phyloP scores from a whole-genome alignment of 768 basidiomycete species.

The Tylopilus balloui region DNA sequence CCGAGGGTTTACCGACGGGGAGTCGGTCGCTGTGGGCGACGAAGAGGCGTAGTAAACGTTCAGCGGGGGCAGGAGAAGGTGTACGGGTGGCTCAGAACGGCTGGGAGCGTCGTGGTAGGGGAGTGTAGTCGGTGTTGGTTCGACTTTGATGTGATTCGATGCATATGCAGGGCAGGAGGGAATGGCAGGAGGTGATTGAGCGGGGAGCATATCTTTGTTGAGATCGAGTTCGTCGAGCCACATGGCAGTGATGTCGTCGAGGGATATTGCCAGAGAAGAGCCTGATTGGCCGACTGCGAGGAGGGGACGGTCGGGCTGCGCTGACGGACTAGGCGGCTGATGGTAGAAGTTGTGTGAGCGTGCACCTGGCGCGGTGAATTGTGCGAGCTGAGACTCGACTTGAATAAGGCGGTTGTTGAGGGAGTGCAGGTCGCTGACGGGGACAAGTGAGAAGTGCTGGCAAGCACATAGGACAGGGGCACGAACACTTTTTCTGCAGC shows the following conservation, averaged over 20 bases:
- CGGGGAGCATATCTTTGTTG: slow-evolving; percentile 23
- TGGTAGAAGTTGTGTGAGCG: slow-evolving; percentile 20
- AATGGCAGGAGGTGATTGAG: slow-evolving; percentile 14
- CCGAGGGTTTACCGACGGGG: slow-evolving; percentile 35
- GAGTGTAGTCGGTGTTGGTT: slow-evolving; percentile 29
- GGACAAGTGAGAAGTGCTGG: background rate
- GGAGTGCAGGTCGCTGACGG: slow-evolving; percentile 67
- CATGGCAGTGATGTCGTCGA: slow-evolving; percentile 54
- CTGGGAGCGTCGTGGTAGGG: slow-evolving; percentile 17
- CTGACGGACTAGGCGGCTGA: slow-evolving; percentile 11
- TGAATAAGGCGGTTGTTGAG: slow-evolving; percentile 75
- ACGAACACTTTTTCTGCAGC: slow-evolving; percentile 82
- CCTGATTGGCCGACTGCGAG: slow-evolving; percentile 37
- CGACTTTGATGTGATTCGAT: slow-evolving; percentile 31
- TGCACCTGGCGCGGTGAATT: slow-evolving; percentile 37
- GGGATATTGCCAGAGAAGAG: slow-evolving; percentile 48
- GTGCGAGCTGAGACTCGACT: slow-evolving; percentile 58
- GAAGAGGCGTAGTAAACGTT: slow-evolving; percentile 20
- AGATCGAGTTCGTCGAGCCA: slow-evolving; percentile 58
- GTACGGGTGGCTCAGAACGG: slow-evolving; percentile 20
- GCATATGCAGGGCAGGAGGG: slow-evolving; percentile 15
- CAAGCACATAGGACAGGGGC: background rate
- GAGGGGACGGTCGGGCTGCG: slow-evolving; percentile 27
- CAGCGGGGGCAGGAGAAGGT: slow-evolving; percentile 19
- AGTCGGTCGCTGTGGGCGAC: slow-evolving; percentile 22